A percentile compares a stretch with the other conserved stretches of the same genome.
These are phyloP conservation scores for Aquilaria agallochum DNA, from an alignment of 441 rosid genomes.

Conservation along the genomic window DNA sequence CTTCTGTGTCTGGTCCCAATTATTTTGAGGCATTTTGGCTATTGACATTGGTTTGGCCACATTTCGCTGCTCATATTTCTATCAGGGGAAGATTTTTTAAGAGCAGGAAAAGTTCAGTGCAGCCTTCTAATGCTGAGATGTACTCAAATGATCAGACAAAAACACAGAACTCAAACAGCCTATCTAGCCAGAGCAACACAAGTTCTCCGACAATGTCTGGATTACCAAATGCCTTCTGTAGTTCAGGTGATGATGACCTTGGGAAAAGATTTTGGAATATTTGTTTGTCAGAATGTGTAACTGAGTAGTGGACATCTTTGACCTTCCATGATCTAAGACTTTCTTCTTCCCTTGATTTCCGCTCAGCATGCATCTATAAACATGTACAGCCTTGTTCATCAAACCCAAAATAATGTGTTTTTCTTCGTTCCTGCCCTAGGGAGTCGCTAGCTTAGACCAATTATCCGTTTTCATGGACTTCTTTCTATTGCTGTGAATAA, in stretches of 20 bases:
- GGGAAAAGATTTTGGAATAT: conserved; percentile 12
- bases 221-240: conserved; percentile 21
- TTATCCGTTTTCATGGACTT: not conserved
- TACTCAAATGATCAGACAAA: conserved; percentile 47
- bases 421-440: conserved; percentile 8
- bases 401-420: not conserved
- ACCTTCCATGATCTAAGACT: too few relatives aligned
- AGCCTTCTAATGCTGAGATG: conserved; percentile 49
- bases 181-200: conserved; percentile 32
- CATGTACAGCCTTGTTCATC: too few relatives aligned
- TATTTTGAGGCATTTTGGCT: not conserved
- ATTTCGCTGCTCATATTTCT: conserved; percentile 6
- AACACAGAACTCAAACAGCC: conserved; percentile 46
- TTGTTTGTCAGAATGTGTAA: too few relatives aligned
- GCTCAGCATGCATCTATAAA: too few relatives aligned
- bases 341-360: too few relatives aligned
- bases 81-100: conserved; percentile 53
- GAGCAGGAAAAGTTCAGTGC: conserved; percentile 49
- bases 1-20: conserved; percentile 1
- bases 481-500: too few relatives aligned
- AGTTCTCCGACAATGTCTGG: conserved; percentile 42
- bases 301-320: too few relatives aligned
- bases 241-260: conserved; percentile 46
- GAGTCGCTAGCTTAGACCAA: not conserved
- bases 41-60: not conserved